Conservation (phyloP, 176 grass and related monocot species). For the Cymbopogon citratus region DNA sequence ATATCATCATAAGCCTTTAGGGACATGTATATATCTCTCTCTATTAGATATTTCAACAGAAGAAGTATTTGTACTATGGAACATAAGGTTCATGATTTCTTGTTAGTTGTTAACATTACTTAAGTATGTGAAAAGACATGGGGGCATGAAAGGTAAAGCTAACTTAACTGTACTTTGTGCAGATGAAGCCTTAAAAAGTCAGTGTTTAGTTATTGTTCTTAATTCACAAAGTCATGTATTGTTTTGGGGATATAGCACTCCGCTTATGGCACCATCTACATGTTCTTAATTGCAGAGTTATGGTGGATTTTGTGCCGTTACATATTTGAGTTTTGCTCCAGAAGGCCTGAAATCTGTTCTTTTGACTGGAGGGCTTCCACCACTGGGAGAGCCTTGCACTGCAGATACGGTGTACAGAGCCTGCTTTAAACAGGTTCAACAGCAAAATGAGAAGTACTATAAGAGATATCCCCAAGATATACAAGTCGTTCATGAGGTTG, state of each 20-base stretch:
- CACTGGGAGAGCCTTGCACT: slow-evolving; percentile 62
- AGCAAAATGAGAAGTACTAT: slow-evolving; percentile 93
- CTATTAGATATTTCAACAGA: not conserved
- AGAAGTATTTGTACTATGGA: not conserved
- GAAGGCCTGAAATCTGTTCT: slow-evolving; percentile 88
- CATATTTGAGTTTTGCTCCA: slow-evolving; percentile 94
- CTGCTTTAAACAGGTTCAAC: slow-evolving; percentile 77
- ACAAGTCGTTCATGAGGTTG: slow-evolving; percentile 58
- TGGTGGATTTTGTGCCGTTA: slow-evolving; percentile 93
- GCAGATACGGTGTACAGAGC: slow-evolving; percentile 81
- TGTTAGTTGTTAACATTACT: not conserved
- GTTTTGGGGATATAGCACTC: not conserved
- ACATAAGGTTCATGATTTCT: not conserved
- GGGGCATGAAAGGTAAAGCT: not conserved
- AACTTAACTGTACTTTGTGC: not conserved
- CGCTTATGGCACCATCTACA: not conserved
- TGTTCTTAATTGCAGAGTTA: slow-evolving; percentile 56
- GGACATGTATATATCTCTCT: not conserved
- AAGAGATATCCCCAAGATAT: slow-evolving; percentile 84
- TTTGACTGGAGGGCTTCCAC: slow-evolving; percentile 88
- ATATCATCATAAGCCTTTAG: not conserved
- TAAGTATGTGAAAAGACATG: not conserved
- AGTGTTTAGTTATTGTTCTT: not conserved
- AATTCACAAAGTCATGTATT: not conserved
- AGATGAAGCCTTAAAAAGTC: not conserved